Evolutionary conservation across 352 stramenopile species (phyloP).

Genomic region (Thalassiosira livingstoniorum): DNA sequence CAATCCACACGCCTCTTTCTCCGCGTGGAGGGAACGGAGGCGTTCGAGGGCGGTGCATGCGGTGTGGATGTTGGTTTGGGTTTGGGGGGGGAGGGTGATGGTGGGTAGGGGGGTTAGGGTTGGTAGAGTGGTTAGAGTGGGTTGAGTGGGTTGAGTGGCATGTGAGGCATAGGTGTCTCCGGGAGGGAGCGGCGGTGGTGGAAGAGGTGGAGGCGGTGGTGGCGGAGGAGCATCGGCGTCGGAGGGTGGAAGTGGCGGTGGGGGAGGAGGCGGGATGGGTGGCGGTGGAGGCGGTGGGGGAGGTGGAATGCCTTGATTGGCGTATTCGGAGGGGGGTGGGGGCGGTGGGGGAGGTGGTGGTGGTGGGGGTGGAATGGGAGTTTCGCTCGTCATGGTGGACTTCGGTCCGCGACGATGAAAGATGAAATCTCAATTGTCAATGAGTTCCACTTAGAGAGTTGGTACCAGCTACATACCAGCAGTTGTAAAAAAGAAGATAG

Average conservation of each 20-base stretch:
- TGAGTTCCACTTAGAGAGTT: no score
- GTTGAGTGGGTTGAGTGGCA: no score
- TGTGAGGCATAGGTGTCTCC: neutral
- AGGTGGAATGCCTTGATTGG: no score
- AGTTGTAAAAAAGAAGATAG: no score
- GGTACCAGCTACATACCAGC: no score
- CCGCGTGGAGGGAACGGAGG: slow-evolving; percentile 66
- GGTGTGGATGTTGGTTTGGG: slow-evolving; percentile 11
- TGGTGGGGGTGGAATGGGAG: slow-evolving; percentile 14
- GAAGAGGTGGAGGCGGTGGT: neutral
- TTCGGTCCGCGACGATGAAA: no score
- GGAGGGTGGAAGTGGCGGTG: neutral
- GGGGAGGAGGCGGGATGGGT: slow-evolving; percentile 12
- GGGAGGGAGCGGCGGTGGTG: neutral
- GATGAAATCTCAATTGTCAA: no score
- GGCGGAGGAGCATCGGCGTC: neutral
- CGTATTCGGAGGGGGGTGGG: no score
- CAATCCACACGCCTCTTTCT: slow-evolving; percentile 70
- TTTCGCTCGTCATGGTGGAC: no score
- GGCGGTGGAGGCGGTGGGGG: slow-evolving; percentile 20
- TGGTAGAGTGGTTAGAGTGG: neutral
- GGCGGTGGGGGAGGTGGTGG: slow-evolving; percentile 13
- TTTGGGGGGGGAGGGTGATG: neutral
- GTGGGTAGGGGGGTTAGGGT: neutral
- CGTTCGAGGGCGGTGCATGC: slow-evolving; percentile 60